Conservation (phyloP, 2,329 filamentous ascomycete genomes). For the Camillea tinctor region DNA sequence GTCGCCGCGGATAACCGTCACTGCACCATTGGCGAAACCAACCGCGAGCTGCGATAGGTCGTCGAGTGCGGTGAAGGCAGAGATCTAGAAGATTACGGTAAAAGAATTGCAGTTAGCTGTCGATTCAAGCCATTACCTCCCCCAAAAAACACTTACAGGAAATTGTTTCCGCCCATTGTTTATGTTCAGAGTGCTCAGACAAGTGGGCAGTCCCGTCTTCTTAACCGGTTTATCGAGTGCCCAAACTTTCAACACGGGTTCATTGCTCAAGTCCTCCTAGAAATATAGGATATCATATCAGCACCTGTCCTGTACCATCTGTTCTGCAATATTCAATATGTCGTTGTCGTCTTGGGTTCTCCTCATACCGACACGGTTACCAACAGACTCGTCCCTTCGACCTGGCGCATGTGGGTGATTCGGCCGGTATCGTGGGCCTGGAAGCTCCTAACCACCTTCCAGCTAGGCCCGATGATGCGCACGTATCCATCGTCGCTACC, state of each 20-base stretch:
- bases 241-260: constrained; percentile 96
- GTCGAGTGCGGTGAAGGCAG: constrained; percentile 81
- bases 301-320: constrained; percentile 6
- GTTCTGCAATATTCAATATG: no score
- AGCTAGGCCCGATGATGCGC: constrained; percentile 80
- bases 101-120: constrained; percentile 2
- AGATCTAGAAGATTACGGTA: constrained; percentile 54
- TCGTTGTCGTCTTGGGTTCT: neutral
- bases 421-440: constrained; percentile 77
- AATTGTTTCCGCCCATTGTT: constrained; percentile 91
- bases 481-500: constrained; percentile 83
- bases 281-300: constrained; percentile 33
- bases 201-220: constrained; percentile 86
- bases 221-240: constrained; percentile 90
- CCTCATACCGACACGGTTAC: constrained; percentile 69
- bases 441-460: constrained; percentile 85
- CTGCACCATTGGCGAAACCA: constrained; percentile 92
- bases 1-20: constrained; percentile 90
- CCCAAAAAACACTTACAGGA: constrained; percentile 68
- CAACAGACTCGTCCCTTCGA: constrained; percentile 81
- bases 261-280: constrained; percentile 80
- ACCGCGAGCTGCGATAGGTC: constrained; percentile 92
- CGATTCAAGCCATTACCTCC: neutral
- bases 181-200: constrained; percentile 80
- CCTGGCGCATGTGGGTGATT: constrained; percentile 89